Conservation (phyloP, 306 rosid species). For the Inga oerstediana region DNA sequence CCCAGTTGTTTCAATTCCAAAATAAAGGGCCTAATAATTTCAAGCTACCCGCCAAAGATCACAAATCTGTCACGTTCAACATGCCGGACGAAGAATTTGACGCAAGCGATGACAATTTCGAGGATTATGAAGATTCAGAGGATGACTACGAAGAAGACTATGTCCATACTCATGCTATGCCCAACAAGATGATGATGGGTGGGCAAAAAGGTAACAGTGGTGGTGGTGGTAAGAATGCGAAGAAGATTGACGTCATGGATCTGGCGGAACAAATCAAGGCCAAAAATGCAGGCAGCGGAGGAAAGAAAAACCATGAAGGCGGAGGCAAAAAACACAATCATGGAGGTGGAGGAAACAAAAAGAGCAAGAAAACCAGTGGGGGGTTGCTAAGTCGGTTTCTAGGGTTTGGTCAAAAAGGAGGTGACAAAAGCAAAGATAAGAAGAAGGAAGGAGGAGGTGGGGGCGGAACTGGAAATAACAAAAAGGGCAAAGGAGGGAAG, state of each 20-base stretch:
- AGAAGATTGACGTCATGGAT: slow-evolving; percentile 75
- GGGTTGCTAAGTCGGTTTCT: slow-evolving; percentile 51
- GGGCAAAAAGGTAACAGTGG: slow-evolving; percentile 51
- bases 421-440: slow-evolving; percentile 43
- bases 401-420: slow-evolving; percentile 57
- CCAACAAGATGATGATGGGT: slow-evolving; percentile 4
- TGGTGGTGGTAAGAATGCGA: slow-evolving; percentile 29
- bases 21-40: slow-evolving; percentile 53
- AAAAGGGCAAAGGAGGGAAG: slow-evolving; percentile 43
- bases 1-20: slow-evolving; percentile 45
- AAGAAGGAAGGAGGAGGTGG: slow-evolving; percentile 45
- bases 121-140: slow-evolving; percentile 38
- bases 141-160: slow-evolving; percentile 41
- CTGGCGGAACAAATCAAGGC: slow-evolving; percentile 55
- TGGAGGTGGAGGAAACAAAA: slow-evolving; percentile 27
- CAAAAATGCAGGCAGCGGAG: slow-evolving; percentile 61
- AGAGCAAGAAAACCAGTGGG: slow-evolving; percentile 34
- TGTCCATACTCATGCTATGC: neutral
- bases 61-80: slow-evolving; percentile 78
- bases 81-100: slow-evolving; percentile 57
- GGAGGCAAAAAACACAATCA: slow-evolving; percentile 38
- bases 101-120: slow-evolving; percentile 58
- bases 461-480: slow-evolving; percentile 45
- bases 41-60: slow-evolving; percentile 42
- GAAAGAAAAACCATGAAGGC: slow-evolving; percentile 40